Base-by-base conservation (phyloP, 2,329 filamentous ascomycete genomes). In the Purpureocillium lavendulum region DNA sequence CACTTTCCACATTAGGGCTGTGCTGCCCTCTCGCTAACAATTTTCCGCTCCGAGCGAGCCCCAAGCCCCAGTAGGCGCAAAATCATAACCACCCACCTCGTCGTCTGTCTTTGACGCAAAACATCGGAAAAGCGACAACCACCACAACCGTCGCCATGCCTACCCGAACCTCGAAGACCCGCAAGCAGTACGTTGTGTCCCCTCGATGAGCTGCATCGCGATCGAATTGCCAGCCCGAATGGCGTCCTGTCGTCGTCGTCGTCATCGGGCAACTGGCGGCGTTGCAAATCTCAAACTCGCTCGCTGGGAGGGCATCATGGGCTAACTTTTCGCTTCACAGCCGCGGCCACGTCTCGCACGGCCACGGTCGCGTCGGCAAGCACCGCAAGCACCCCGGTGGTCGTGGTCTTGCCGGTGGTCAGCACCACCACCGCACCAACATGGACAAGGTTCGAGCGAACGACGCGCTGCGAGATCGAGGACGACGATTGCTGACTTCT, bases 351-450 rank as follows among this genome's bases (percentile, higher is more conserved):
- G 92, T 98, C 67, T 94, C 86, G 65, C 87, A 88, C 79, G 92
- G 92, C 79, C 82, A 97, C 72, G 90, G 92, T 77, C 90, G 90
- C 81, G 71, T 97, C 67, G 92, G 92, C 70, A 97, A 97, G 85
- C 89, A 96, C 84, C 79, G 92, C 67, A 97, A 98, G 83, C 79
- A 83, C 58, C 80, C 77, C 56, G 79, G 79, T 81, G 79, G 79
- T 78, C 75, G 86, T 86, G 79, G 79, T 82, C 75, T 84, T 73
- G 92, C 92, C 68, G 90, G 92, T 94, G 90, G 89, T 80, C 87
- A 96, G 76, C 92, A 98, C 78, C 92, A 98, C 58, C 63, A 66
- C 63, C 63, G 63, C 44, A 66, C 63, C 60, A 66, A 66, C 61
- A 64, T 66, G 85, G 62, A 90, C 83, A 68, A 89, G 87, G 73